These are phyloP conservation scores for Geotrichum klebahnii DNA, from an alignment of 1,139 yeast species.

Conservation along the genomic window DNA sequence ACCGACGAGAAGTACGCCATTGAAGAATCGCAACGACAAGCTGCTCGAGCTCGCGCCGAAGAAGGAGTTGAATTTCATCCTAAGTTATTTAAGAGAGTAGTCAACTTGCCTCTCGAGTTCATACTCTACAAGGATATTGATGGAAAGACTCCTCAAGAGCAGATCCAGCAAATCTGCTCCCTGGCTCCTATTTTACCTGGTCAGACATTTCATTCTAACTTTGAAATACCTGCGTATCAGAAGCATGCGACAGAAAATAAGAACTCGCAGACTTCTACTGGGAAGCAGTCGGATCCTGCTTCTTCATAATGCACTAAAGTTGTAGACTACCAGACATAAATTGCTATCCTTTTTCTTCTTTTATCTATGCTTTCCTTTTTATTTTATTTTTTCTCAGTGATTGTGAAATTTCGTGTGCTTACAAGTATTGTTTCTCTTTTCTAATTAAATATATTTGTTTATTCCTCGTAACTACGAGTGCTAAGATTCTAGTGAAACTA, in stretches of 20 bases:
- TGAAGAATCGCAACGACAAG: constrained; percentile 74
- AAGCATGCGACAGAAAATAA: constrained; percentile 38
- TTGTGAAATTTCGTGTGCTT: no score
- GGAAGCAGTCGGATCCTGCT: background rate
- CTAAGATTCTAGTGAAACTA: no score
- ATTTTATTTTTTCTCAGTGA: background rate
- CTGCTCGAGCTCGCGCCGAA: constrained; percentile 68
- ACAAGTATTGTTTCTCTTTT: background rate
- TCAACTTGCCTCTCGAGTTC: constrained; percentile 48
- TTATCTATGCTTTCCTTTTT: background rate
- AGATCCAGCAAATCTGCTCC: constrained; percentile 54
- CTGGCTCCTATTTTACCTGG: constrained; percentile 74
- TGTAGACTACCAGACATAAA: no score
- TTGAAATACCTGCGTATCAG: constrained; percentile 63
- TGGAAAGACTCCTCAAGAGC: constrained; percentile 46
- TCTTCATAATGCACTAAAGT: background rate
- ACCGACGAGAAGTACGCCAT: constrained; percentile 83
- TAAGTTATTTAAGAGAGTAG: constrained; percentile 56
- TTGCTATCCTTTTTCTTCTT: background rate
- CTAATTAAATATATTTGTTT: no score
- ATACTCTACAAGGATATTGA: constrained; percentile 59
- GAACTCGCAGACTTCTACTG: background rate
- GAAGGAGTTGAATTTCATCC: constrained; percentile 82
- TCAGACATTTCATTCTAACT: constrained; percentile 58
- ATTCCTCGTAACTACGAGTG: no score